Percentiles rank a stretch among this genome's conserved stretches.
Evolutionary conservation across 371 early-diverging fungal genomes (phyloP).

Genomic region (Zychaea mexicana): DNA sequence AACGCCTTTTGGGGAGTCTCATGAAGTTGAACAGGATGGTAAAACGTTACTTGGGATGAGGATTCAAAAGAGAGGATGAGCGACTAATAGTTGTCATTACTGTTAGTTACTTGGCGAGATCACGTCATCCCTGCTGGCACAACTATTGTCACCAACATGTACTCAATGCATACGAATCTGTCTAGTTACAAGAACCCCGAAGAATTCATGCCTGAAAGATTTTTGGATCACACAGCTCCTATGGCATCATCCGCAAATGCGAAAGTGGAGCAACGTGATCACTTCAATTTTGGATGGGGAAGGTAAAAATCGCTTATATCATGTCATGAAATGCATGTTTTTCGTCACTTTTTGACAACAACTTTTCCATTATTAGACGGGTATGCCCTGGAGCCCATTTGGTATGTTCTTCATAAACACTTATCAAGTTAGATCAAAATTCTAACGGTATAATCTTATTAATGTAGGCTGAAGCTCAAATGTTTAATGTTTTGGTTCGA

Average conservation of each 20-base stretch:
- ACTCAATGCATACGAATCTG: slow-evolving; percentile 19
- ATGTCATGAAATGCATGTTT: too few relatives aligned
- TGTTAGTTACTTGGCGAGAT: slow-evolving; percentile 7
- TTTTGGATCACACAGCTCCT: slow-evolving; percentile 4
- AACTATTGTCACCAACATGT: slow-evolving; percentile 14
- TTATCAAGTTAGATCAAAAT: neutral
- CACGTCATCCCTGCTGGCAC: slow-evolving; percentile 16
- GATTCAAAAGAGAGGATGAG: too few relatives aligned
- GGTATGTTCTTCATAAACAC: neutral
- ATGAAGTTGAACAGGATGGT: slow-evolving; percentile 15
- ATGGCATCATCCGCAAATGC: slow-evolving; percentile 17
- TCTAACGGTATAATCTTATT: neutral
- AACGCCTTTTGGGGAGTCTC: slow-evolving; percentile 17
- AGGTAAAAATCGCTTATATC: too few relatives aligned
- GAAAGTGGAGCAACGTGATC: slow-evolving; percentile 13
- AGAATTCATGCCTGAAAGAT: slow-evolving; percentile 20
- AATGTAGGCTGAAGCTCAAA: slow-evolving; percentile 10
- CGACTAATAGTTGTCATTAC: neutral
- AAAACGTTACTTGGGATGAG: neutral
- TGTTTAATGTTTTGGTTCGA: slow-evolving; percentile 7
- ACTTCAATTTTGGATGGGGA: slow-evolving; percentile 25
- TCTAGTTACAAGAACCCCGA: slow-evolving; percentile 16
- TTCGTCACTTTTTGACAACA: too few relatives aligned
- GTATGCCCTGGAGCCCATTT: slow-evolving; percentile 14
- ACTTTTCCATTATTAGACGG: too few relatives aligned